Evolutionary conservation across 495 filamentous ascomycete genomes (phyloP).

Genomic region (Penicillium manginii): DNA sequence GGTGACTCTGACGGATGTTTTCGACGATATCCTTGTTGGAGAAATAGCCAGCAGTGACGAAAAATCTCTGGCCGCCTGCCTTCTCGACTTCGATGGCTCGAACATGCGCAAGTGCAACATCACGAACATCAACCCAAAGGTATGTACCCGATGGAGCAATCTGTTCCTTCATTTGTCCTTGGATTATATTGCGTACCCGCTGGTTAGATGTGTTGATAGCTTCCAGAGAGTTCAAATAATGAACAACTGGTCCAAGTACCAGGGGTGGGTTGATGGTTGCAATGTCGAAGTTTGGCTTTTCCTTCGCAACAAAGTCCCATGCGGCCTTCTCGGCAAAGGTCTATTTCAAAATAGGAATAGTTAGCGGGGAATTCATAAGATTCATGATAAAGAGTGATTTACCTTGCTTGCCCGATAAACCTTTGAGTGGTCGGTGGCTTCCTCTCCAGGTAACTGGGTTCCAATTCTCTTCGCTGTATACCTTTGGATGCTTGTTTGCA

Average conservation of each 20-base stretch:
- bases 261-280: slow-evolving; percentile 72
- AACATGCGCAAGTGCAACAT: slow-evolving; percentile 74
- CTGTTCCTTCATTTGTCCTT: slow-evolving; percentile 67
- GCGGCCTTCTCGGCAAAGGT: slow-evolving; percentile 70
- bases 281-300: slow-evolving; percentile 78
- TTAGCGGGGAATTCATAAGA: neutral
- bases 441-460: slow-evolving; percentile 78
- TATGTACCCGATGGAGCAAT: slow-evolving; percentile 58
- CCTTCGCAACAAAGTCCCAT: slow-evolving; percentile 79
- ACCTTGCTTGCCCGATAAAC: slow-evolving; percentile 74
- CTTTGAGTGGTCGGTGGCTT: slow-evolving; percentile 59
- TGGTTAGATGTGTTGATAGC: slow-evolving; percentile 71
- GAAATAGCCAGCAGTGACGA: slow-evolving; percentile 65
- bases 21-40: slow-evolving; percentile 68
- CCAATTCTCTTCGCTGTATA: slow-evolving; percentile 78
- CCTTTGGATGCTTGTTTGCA: slow-evolving; percentile 47
- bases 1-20: slow-evolving; percentile 65
- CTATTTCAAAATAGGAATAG: slow-evolving; percentile 14
- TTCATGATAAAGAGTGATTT: neutral
- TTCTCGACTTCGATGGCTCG: slow-evolving; percentile 67
- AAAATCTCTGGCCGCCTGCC: slow-evolving; percentile 72
- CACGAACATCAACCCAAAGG: slow-evolving; percentile 70
- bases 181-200: slow-evolving; percentile 55
- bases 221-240: slow-evolving; percentile 67
- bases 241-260: slow-evolving; percentile 72